Evolutionary conservation across 805 yeast species (phyloP).

Genomic region (Candida pseudofarinosa): DNA sequence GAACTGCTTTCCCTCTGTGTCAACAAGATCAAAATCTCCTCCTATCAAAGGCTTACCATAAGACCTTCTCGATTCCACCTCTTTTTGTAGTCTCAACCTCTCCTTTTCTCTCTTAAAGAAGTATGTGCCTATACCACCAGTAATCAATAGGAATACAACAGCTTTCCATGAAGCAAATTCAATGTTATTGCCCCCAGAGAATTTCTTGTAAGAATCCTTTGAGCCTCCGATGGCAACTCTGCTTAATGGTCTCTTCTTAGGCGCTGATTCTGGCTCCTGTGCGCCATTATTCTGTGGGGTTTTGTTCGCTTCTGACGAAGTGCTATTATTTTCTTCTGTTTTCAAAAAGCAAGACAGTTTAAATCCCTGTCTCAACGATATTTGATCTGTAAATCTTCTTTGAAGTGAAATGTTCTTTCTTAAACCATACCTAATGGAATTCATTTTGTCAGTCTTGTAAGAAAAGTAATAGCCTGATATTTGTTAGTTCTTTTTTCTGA

Average conservation of each 20-base stretch:
- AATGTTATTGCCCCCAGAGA: conserved; percentile 40
- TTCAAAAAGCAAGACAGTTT: neutral
- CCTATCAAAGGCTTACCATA: conserved; percentile 92
- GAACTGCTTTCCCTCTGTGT: conserved; percentile 66
- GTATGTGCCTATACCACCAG: conserved; percentile 69
- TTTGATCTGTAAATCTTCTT: neutral
- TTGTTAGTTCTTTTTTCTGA: neutral
- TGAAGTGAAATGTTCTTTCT: neutral
- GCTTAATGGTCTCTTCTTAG: conserved; percentile 60
- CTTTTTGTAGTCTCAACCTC: conserved; percentile 66
- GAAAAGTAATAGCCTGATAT: neutral
- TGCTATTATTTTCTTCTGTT: neutral
- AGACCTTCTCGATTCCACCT: conserved; percentile 82
- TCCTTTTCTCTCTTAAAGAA: conserved; percentile 75
- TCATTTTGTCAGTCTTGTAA: too few relatives aligned
- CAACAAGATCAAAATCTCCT: conserved; percentile 76
- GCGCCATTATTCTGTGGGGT: neutral
- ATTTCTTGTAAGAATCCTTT: conserved; percentile 27
- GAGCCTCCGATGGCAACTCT: conserved; percentile 74
- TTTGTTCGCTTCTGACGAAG: neutral
- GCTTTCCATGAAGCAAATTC: conserved; percentile 89
- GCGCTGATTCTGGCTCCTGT: neutral
- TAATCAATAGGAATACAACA: conserved; percentile 56
- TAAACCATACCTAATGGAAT: neutral
- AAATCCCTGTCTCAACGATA: neutral